Percentiles rank a stretch among this genome's conserved stretches.
phyloP scores from a whole-genome alignment of 345 rosid genomes.

The Brassica nigra region DNA sequence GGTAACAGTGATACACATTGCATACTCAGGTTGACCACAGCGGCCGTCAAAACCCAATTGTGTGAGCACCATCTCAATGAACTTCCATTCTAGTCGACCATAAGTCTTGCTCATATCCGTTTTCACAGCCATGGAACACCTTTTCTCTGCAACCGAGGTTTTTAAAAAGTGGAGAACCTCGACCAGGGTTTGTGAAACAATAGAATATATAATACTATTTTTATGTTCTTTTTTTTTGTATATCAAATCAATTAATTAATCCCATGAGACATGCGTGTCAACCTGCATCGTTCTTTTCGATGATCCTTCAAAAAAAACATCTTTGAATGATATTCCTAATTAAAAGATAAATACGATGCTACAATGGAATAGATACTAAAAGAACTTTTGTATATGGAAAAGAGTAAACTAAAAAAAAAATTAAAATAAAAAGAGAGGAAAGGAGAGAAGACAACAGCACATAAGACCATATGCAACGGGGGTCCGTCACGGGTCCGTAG shows the following conservation, averaged over 20 bases:
- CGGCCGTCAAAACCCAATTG: too few relatives aligned
- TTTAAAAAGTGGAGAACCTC: too few relatives aligned
- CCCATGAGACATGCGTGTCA: slow-evolving; percentile 5
- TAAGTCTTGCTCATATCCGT: too few relatives aligned
- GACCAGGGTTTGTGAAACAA: too few relatives aligned
- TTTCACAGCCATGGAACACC: too few relatives aligned
- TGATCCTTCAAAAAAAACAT: neutral
- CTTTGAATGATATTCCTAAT: slow-evolving; percentile 5
- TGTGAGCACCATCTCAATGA: too few relatives aligned
- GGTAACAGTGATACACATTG: too few relatives aligned
- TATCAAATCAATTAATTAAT: neutral
- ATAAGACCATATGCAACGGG: too few relatives aligned
- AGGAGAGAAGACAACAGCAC: slow-evolving; percentile 45
- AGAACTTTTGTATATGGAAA: neutral
- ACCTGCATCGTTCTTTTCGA: neutral
- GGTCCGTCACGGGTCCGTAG: too few relatives aligned
- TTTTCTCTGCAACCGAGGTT: too few relatives aligned
- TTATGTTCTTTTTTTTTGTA: neutral
- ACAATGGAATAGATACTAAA: slow-evolving; percentile 9
- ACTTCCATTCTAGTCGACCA: too few relatives aligned
- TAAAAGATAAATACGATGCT: neutral
- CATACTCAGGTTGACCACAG: too few relatives aligned
- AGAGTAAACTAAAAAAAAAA: neutral
- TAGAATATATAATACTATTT: neutral
- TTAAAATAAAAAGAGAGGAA: neutral